phyloP scores from a whole-genome alignment of 2,329 filamentous ascomycete genomes.

The Aurifilum marmelostoma region DNA sequence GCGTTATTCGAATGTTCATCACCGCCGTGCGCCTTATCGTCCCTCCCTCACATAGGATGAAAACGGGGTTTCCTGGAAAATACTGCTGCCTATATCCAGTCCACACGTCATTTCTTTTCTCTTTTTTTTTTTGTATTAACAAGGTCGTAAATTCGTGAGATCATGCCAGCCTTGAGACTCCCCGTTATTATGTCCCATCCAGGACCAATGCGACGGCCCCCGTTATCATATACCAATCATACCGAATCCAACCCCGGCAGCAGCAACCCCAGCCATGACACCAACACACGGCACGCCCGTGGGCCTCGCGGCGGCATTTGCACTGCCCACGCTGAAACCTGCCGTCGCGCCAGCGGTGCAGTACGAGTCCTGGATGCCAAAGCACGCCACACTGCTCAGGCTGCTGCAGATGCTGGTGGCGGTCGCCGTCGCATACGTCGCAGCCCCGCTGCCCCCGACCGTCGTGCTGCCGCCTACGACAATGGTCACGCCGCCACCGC shows the following conservation, averaged over 20 bases:
- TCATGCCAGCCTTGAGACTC: neutral
- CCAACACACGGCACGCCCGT: slow-evolving; percentile 33
- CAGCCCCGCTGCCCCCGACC: slow-evolving; percentile 42
- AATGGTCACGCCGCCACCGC: slow-evolving; percentile 55
- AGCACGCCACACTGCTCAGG: slow-evolving; percentile 57
- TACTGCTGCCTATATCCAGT: neutral
- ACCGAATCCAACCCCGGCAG: slow-evolving; percentile 30
- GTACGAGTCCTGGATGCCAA: slow-evolving; percentile 44
- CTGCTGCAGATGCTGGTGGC: slow-evolving; percentile 61
- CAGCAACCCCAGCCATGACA: slow-evolving; percentile 34
- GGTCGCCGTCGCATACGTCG: slow-evolving; percentile 44
- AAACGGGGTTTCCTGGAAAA: neutral
- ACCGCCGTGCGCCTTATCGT: neutral
- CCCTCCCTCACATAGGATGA: neutral
- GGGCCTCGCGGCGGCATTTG: slow-evolving; percentile 34
- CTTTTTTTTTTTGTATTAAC: neutral
- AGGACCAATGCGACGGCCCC: neutral
- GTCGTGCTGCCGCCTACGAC: slow-evolving; percentile 59
- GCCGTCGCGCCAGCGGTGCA: slow-evolving; percentile 41
- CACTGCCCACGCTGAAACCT: slow-evolving; percentile 35
- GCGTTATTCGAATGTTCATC: neutral
- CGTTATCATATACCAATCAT: slow-evolving; percentile 25
- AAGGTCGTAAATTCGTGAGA: neutral
- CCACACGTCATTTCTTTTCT: neutral
- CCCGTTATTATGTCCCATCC: neutral